Evolutionary conservation across 2,329 filamentous ascomycete species (phyloP).

Genomic region (Aspergillus brasiliensis): DNA sequence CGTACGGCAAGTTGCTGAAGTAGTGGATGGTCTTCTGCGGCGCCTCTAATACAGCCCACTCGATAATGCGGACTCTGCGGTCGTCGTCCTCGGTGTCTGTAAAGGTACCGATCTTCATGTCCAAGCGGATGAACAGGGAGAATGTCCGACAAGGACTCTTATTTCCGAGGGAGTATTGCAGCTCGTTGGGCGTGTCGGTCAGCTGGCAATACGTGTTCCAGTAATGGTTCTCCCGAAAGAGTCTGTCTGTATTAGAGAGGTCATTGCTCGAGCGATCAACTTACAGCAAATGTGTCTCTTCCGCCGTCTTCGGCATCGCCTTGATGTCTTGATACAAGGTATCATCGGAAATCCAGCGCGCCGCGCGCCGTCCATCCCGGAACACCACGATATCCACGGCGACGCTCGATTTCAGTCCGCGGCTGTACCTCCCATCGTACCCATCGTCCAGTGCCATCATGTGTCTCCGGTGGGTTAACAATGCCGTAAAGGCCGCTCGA

Average conservation of each 20-base stretch:
- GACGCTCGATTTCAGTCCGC: neutral
- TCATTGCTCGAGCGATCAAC: neutral
- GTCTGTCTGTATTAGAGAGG: neutral
- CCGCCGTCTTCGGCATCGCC: conserved; percentile 9
- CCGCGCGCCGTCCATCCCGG: conserved; percentile 11
- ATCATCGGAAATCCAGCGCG: conserved; percentile 10
- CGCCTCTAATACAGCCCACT: conserved; percentile 19
- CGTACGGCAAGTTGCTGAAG: conserved; percentile 18
- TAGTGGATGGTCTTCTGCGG: conserved; percentile 17
- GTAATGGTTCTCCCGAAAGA: conserved; percentile 16
- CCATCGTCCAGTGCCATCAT: conserved; percentile 8
- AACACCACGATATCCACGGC: conserved; percentile 12
- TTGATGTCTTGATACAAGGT: conserved; percentile 1
- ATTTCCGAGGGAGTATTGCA: conserved; percentile 14
- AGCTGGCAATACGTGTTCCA: conserved; percentile 16
- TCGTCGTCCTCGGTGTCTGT: neutral
- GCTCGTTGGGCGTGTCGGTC: conserved; percentile 13
- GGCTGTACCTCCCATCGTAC: conserved; percentile 3
- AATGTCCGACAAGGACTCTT: conserved; percentile 20
- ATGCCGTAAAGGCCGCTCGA: conserved; percentile 4
- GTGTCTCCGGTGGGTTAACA: conserved; percentile 7
- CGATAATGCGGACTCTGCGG: conserved; percentile 7
- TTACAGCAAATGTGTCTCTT: conserved; percentile 18
- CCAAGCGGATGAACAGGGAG: conserved; percentile 14
- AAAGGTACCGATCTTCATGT: conserved; percentile 5